Percentiles rank a stretch among this genome's conserved stretches.
Evolutionary conservation across 1,284 basidiomycete genomes (phyloP).

Genomic region (Puccinia horiana): DNA sequence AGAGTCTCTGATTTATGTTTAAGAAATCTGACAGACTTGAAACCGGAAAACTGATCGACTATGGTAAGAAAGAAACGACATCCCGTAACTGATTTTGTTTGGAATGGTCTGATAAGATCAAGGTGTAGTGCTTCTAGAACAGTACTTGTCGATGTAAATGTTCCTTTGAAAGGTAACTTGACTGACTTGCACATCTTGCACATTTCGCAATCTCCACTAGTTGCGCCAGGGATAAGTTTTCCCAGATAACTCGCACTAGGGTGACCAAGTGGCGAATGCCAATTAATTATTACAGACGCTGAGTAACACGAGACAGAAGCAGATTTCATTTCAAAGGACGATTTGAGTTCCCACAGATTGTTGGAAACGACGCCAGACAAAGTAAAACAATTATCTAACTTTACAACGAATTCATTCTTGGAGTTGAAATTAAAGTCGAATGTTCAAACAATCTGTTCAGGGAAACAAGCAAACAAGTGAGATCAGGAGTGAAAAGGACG

Average conservation of each 20-base stretch:
- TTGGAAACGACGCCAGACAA: background rate
- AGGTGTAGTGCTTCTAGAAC: background rate
- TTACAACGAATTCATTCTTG: background rate
- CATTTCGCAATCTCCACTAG: background rate
- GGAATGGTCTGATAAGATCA: conserved; percentile 1
- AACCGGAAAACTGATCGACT: background rate
- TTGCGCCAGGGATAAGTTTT: background rate
- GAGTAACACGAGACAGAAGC: background rate
- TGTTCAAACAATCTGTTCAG: background rate
- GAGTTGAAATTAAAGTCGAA: background rate
- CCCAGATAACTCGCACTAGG: background rate
- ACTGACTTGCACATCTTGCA: background rate
- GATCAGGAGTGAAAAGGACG: background rate
- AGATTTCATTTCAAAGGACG: background rate
- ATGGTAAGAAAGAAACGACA: background rate
- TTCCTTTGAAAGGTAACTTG: background rate
- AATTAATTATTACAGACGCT: background rate
- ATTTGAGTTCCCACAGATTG: background rate
- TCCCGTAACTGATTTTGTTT: background rate
- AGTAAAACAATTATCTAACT: background rate
- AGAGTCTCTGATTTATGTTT: conserved; percentile 1
- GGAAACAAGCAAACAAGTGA: background rate
- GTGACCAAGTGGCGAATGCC: background rate
- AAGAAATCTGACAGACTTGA: background rate
- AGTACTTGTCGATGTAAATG: background rate